Conservation (phyloP, 1,139 yeast genomes). For the Geotrichum histeridarum region DNA sequence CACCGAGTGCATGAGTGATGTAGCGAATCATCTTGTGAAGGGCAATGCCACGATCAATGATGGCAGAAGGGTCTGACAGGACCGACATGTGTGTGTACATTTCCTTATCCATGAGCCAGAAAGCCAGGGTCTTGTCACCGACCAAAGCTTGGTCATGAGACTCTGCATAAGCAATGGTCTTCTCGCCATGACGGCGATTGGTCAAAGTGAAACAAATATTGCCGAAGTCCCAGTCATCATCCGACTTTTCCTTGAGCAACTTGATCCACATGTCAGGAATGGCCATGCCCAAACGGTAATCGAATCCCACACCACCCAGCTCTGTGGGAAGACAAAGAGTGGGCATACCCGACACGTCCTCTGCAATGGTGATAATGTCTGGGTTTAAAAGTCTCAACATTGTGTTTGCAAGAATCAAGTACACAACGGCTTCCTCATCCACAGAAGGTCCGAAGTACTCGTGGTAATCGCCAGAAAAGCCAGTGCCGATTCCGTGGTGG, state of each 20-base stretch:
- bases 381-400: slow-evolving; percentile 55
- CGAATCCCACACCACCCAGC: slow-evolving; percentile 87
- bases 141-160: slow-evolving; percentile 97
- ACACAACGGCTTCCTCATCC: slow-evolving; percentile 80
- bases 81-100: slow-evolving; percentile 95
- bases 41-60: slow-evolving; percentile 82
- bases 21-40: slow-evolving; percentile 87
- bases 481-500: slow-evolving; percentile 88
- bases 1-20: slow-evolving; percentile 82
- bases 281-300: slow-evolving; percentile 93
- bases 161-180: slow-evolving; percentile 88
- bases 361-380: slow-evolving; percentile 77
- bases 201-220: slow-evolving; percentile 74
- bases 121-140: slow-evolving; percentile 93
- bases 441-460: slow-evolving; percentile 82
- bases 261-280: slow-evolving; percentile 99
- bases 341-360: slow-evolving; percentile 97
- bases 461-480: slow-evolving; percentile 86
- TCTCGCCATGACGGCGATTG: slow-evolving; percentile 83
- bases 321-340: slow-evolving; percentile 72
- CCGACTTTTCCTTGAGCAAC: slow-evolving; percentile 70
- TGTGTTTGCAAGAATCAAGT: slow-evolving; percentile 82
- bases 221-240: slow-evolving; percentile 90
- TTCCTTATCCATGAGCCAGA: slow-evolving; percentile 97
- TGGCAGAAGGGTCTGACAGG: slow-evolving; percentile 64